Evolutionary conservation across 345 rosid genomes (phyloP).

Genomic region (Melastoma malabathricum): DNA sequence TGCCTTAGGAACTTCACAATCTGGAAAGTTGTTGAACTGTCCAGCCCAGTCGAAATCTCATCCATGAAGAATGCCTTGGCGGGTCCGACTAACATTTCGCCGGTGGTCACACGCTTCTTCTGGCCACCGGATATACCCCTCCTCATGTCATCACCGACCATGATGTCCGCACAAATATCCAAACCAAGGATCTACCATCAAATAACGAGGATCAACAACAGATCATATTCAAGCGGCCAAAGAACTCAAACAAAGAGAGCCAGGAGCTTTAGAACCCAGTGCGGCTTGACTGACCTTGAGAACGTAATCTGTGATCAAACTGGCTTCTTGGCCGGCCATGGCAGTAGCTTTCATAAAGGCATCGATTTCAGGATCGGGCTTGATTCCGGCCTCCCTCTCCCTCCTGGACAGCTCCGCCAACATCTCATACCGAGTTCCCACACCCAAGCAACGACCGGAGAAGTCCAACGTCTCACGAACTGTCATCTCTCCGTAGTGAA

Average conservation of each 20-base stretch:
- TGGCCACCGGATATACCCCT: slow-evolving; percentile 41
- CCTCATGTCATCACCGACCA: slow-evolving; percentile 37
- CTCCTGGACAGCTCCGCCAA: slow-evolving; percentile 24
- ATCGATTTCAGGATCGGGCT: slow-evolving; percentile 25
- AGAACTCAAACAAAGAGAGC: background rate
- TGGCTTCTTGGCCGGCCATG: slow-evolving; percentile 19
- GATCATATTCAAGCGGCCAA: background rate
- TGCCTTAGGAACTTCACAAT: slow-evolving; percentile 31
- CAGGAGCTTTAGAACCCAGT: too few species aligned
- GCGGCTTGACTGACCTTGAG: slow-evolving; percentile 20
- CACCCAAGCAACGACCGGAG: slow-evolving; percentile 31
- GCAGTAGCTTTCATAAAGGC: slow-evolving; percentile 28
- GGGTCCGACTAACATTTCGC: slow-evolving; percentile 35
- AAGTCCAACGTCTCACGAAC: slow-evolving; percentile 37
- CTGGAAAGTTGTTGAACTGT: slow-evolving; percentile 39
- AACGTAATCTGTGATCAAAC: slow-evolving; percentile 20
- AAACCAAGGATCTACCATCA: slow-evolving; percentile 19
- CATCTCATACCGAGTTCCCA: slow-evolving; percentile 23
- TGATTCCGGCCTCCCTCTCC: slow-evolving; percentile 24
- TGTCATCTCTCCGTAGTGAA: slow-evolving; percentile 34
- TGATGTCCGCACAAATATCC: slow-evolving; percentile 29
- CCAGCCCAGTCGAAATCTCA: slow-evolving; percentile 43
- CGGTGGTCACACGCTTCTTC: slow-evolving; percentile 34
- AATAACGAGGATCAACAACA: background rate
- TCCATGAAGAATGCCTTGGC: slow-evolving; percentile 37